Conservation (phyloP, 805 yeast genomes). For the Hanseniaspora osmophila region DNA sequence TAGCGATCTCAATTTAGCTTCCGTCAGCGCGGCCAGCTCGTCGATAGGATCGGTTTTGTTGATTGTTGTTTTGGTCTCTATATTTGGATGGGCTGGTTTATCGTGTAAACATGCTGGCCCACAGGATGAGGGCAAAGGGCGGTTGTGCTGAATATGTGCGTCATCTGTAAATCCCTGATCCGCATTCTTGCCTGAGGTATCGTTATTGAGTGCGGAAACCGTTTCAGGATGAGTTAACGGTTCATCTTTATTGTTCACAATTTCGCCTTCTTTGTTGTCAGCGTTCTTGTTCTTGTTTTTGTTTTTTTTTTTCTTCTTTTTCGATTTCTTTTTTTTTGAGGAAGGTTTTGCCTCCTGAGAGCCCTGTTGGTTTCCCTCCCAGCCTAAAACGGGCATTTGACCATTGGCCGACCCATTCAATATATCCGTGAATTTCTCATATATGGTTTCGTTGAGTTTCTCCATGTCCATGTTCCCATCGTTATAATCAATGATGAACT, state of each 20-base stretch:
- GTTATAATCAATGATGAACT: conserved; percentile 13
- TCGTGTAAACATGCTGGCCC: background rate
- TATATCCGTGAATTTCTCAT: conserved; percentile 3
- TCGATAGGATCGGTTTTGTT: background rate
- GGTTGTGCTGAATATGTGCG: too few relatives aligned
- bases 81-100: background rate
- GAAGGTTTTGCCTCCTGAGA: conserved; percentile 3
- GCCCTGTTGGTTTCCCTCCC: too few relatives aligned
- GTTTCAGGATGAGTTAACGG: too few relatives aligned
- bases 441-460: conserved; percentile 6
- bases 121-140: background rate
- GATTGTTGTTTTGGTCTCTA: conserved; percentile 4
- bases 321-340: conserved; percentile 2
- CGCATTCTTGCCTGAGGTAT: too few relatives aligned
- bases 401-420: background rate
- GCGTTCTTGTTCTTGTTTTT: background rate
- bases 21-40: background rate
- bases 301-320: background rate
- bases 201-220: too few relatives aligned
- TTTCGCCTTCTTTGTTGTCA: background rate
- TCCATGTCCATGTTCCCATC: conserved; percentile 1
- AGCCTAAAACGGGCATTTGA: too few relatives aligned
- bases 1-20: background rate
- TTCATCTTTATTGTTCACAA: background rate
- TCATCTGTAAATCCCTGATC: too few relatives aligned